These are phyloP conservation scores for Dactylellina leptospora DNA, from an alignment of 2,329 filamentous ascomycete genomes.

Conservation along the genomic window DNA sequence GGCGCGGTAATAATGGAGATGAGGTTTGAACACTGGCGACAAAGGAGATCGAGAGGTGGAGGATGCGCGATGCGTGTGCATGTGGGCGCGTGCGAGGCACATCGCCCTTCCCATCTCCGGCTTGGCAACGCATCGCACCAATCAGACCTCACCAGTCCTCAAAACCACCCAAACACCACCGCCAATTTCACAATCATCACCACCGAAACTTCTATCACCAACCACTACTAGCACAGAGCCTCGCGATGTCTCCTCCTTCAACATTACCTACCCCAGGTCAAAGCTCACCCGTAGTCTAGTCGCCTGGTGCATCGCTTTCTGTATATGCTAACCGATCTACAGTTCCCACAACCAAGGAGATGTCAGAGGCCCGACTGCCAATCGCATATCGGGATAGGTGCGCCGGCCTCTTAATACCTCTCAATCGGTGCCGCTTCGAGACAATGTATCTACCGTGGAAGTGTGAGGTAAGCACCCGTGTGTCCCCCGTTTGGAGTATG, in stretches of 20 bases:
- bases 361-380: conserved; percentile 59
- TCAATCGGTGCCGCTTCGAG: conserved; percentile 92
- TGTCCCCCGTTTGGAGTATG: background rate
- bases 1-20: background rate
- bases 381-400: conserved; percentile 94
- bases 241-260: conserved; percentile 32
- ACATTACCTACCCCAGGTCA: conserved; percentile 23
- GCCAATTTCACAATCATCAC: background rate
- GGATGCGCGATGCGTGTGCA: conserved; percentile 42
- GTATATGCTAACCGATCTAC: background rate
- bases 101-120: background rate
- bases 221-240: too few species aligned
- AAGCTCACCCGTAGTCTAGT: background rate
- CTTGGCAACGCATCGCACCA: background rate
- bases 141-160: background rate
- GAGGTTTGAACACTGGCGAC: background rate
- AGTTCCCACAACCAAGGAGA: conserved; percentile 36
- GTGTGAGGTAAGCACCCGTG: conserved; percentile 76
- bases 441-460: conserved; percentile 98
- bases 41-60: background rate
- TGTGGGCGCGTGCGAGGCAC: conserved; percentile 49
- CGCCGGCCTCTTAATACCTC: conserved; percentile 89
- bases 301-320: background rate
- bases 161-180: background rate
- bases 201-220: background rate